phyloP scores from a whole-genome alignment of 2,329 filamentous ascomycete genomes.

The Fusarium armeniacum region DNA sequence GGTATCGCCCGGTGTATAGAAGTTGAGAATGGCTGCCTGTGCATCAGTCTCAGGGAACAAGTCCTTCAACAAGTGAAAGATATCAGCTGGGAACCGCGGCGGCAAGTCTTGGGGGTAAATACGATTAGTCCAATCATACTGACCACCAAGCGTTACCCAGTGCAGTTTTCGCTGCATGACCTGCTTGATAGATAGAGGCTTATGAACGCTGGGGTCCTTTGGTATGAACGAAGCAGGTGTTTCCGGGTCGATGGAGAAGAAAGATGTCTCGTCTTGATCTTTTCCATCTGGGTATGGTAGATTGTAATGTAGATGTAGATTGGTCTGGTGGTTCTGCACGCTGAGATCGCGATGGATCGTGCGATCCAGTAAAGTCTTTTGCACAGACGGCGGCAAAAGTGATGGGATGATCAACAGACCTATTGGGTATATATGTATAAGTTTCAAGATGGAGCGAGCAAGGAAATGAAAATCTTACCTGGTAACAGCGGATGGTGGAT shows the following conservation, averaged over 20 bases:
- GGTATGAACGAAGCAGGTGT: slow-evolving; percentile 72
- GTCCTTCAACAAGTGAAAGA: slow-evolving; percentile 74
- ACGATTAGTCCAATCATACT: slow-evolving; percentile 96
- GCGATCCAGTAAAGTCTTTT: slow-evolving; percentile 77
- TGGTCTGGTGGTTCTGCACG: slow-evolving; percentile 82
- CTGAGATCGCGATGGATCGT: slow-evolving; percentile 84
- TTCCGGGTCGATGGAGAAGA: slow-evolving; percentile 67
- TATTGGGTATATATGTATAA: slow-evolving; percentile 54
- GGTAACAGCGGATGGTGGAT: slow-evolving; percentile 77
- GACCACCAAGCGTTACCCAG: slow-evolving; percentile 94
- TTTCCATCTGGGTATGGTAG: slow-evolving; percentile 68
- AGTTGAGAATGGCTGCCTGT: slow-evolving; percentile 93
- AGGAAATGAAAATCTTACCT: slow-evolving; percentile 62
- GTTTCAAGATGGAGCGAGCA: neutral
- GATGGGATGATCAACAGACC: slow-evolving; percentile 84
- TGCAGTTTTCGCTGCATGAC: slow-evolving; percentile 85
- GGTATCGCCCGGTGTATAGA: slow-evolving; percentile 91
- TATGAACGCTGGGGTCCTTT: slow-evolving; percentile 80
- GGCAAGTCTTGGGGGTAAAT: slow-evolving; percentile 78
- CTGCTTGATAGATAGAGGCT: slow-evolving; percentile 75
- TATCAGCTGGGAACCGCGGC: slow-evolving; percentile 80
- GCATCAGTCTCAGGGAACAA: slow-evolving; percentile 84
- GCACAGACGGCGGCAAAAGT: slow-evolving; percentile 77
- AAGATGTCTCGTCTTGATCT: slow-evolving; percentile 57
- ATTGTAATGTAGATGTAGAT: slow-evolving; percentile 86